phyloP scores from a whole-genome alignment of 2,329 filamentous ascomycete genomes.

The Curvularia sp. region DNA sequence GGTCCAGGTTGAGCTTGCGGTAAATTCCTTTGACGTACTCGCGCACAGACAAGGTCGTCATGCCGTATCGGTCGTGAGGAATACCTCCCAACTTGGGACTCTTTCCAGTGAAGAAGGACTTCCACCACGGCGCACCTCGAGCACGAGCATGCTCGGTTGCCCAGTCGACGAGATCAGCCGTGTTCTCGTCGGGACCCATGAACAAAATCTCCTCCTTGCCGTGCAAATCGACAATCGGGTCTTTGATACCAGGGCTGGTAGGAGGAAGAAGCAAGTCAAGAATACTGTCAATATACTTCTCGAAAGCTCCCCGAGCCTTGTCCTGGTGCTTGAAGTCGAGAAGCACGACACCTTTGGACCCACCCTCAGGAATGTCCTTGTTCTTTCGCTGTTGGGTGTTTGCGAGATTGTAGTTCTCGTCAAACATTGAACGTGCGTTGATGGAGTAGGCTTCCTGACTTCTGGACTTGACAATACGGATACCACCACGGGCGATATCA shows the following conservation, averaged over 20 bases:
- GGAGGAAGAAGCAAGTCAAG: conserved; percentile 91
- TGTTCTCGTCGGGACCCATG: conserved; percentile 99
- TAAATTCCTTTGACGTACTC: conserved; percentile 98
- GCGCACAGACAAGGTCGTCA: conserved; percentile 96
- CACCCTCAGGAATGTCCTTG: conserved; percentile 98
- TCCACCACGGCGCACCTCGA: conserved; percentile 96
- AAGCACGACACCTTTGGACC: conserved; percentile 96
- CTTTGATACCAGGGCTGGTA: conserved; percentile 95
- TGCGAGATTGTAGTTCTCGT: conserved; percentile 97
- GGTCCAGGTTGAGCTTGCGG: conserved; percentile 90
- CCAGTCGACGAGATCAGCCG: conserved; percentile 95
- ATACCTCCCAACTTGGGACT: conserved; percentile 95
- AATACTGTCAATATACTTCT: conserved; percentile 99
- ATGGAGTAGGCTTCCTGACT: conserved; percentile 96
- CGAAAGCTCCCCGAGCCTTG: conserved; percentile 88
- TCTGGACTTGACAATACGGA: conserved; percentile 97
- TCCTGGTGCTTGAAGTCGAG: conserved; percentile 94
- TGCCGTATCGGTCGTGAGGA: conserved; percentile 93
- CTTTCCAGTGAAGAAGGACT: conserved; percentile 99
- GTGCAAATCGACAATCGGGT: conserved; percentile 94
- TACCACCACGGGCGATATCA: conserved; percentile 95
- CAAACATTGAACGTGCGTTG: conserved; percentile 94
- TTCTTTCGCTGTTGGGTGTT: conserved; percentile 99
- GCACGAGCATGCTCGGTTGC: conserved; percentile 92
- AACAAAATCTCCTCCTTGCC: conserved; percentile 97